Evolutionary conservation across 106 monocot species (phyloP), one percentile per base, ranked within the genome.

Genomic region (Alisma plantagoaquatica): DNA sequence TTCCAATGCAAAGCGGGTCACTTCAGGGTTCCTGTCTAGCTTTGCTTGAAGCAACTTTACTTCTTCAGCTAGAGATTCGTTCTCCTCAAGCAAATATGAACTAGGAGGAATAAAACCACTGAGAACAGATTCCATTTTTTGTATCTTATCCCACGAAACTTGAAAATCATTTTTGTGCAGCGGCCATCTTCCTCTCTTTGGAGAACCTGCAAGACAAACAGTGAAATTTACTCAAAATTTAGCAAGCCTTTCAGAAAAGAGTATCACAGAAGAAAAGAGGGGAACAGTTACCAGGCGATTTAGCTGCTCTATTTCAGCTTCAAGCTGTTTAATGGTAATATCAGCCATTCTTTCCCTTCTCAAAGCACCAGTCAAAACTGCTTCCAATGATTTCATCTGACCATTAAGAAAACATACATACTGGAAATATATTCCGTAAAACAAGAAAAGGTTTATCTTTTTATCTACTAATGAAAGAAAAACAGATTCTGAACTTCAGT

Each of bases 71-170:
- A 75, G 54, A 51, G 62, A 47, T 35, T 43, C 73, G 23, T 75
- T 87, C 23, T 83, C 93, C 63, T 94, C 75, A 16, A 49, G 14
- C 23, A 80, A 56, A 62, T 83, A 94, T 62, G 69, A 61, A 16
- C 84, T 83, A 38, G 53, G 12, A 63, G 87, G 52, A 45, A 80
- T 30, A 26, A 75, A 35, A 12, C 67, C 64, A 32, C 73, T 52
- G 14, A 94, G 9, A 64, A 87, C 53, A 18, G 80, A 48, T 25
- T 83, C 87, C 74, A 83, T 79, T 49, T 80, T 71, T 19, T 67
- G 68, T 75, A 94, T 78, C 64, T 80, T 94, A 42, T 94, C 87
- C 54, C 93, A 10, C 93, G 73, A 80, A 94, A 94, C 53, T 87
- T 94, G 20, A 87, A 75, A 74, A 75, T 83, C 93, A 94, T 87